Evolutionary conservation across 345 rosid species (phyloP), one percentile per base, ranked within the genome.

Genomic region (Gynandropsis gynandra): DNA sequence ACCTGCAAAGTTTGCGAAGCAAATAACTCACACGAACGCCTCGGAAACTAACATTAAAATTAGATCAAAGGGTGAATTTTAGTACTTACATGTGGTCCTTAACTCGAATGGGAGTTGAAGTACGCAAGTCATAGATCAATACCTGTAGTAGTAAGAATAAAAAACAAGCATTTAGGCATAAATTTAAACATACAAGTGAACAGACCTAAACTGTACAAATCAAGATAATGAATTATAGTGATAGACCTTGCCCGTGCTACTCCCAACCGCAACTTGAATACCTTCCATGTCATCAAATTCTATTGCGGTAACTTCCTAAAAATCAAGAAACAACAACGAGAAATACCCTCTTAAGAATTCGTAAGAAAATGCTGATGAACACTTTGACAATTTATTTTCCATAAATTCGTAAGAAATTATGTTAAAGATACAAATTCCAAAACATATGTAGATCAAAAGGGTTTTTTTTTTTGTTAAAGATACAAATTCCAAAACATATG

Each of bases 31-130:
- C 9, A 35, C 54, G 48, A 59, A 42, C 19, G 53, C 27, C 10
- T 0, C 47, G 34, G 31, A 60, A 17, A 47, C 17, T 40, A 53
- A 24, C 19, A 9, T 20, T 16, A 4, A 46, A 13, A 17, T 27
- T 46, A 38, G 9, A 59, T 44, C 52, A 34, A n/a, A 47, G 10
- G 12, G 42, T 20, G 15, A 44, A 19, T 13, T 18, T n/a, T 43
- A 16, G 39, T 47, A 71, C 93, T 77, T 72, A 92, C 98, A 87
- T 82, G 74, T 92, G 98, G 73, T 92, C 96, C 72, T 80, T 87
- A 59, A 87, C 66, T 69, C 76, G 74, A n/a, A 82, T 42, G 33
- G 96, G 95, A 64, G 78, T 56, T 38, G 98, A 82, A 33, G 98
- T 79, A 56, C 96, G 84, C 73, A 92, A 67, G 58, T 92, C 96